These are phyloP conservation scores for Ceratobasidium sp. DNA, from an alignment of 1,284 basidiomycete genomes.

Conservation along the genomic window DNA sequence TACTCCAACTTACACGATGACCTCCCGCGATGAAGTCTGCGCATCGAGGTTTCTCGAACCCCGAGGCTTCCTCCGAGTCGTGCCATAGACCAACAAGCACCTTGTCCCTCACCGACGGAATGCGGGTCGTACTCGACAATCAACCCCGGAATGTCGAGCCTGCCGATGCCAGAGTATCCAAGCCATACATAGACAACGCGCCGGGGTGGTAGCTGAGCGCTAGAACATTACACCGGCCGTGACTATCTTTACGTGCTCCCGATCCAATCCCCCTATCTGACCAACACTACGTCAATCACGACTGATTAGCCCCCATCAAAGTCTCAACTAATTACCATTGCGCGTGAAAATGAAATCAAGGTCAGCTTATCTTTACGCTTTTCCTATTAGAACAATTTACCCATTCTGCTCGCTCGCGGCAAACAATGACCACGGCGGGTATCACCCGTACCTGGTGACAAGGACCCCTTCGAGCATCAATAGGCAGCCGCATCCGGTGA, in stretches of 20 bases:
- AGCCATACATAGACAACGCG: background rate
- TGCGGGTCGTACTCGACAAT: conserved; percentile 3
- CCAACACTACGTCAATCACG: conserved; percentile 4
- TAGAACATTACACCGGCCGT: background rate
- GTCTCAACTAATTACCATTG: background rate
- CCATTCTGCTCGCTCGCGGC: conserved; percentile 1
- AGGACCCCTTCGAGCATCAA: conserved; percentile 7
- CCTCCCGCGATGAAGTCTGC: background rate
- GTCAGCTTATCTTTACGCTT: background rate
- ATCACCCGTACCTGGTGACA: background rate
- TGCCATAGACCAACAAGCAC: background rate
- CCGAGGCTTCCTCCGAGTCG: background rate
- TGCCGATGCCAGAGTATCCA: conserved; percentile 2
- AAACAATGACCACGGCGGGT: background rate
- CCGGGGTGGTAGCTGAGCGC: background rate
- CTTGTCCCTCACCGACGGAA: conserved; percentile 8
- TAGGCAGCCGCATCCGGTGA: conserved; percentile 20
- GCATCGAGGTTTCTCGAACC: background rate
- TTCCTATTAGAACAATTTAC: background rate
- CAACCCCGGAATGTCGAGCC: background rate
- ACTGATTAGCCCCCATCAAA: conserved; percentile 12
- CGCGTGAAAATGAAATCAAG: background rate
- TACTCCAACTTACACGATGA: conserved; percentile 1
- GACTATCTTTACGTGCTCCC: conserved; percentile 5
- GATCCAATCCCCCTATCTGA: conserved; percentile 17